Percentiles rank a stretch among this genome's conserved stretches.
These are phyloP conservation scores for Xanthoceras sorbifolium DNA, from an alignment of 345 rosid genomes.

Conservation along the genomic window DNA sequence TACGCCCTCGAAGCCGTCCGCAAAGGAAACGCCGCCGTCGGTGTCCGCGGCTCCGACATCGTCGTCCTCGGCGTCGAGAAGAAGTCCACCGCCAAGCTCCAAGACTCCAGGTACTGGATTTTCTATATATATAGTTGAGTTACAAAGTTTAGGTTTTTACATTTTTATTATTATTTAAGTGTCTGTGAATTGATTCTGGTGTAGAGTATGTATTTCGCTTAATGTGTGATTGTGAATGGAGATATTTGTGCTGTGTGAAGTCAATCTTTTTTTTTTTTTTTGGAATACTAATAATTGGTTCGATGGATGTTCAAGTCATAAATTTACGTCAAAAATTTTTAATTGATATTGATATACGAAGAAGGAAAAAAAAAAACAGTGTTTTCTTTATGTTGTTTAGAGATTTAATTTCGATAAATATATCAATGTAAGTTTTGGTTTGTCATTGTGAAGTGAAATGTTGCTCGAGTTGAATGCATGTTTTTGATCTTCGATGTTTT, in stretches of 20 bases:
- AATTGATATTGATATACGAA: no score
- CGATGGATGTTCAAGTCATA: background rate
- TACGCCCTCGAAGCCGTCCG: slow-evolving; percentile 99
- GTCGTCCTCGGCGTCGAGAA: slow-evolving; percentile 95
- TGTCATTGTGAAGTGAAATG: no score
- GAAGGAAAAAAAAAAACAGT: no score
- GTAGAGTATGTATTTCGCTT: no score
- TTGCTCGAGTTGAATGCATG: no score
- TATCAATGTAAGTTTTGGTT: no score
- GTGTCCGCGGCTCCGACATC: slow-evolving; percentile 83
- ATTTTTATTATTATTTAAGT: background rate
- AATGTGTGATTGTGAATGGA: background rate
- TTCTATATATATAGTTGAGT: background rate
- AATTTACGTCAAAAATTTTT: no score
- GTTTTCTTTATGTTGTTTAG: background rate
- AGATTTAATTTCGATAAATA: no score
- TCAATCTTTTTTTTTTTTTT: no score
- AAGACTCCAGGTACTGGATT: slow-evolving; percentile 66
- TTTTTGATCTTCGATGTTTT: no score
- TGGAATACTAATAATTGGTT: background rate
- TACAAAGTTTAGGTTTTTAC: background rate
- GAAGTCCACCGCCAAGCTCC: slow-evolving; percentile 91
- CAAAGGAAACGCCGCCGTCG: slow-evolving; percentile 95
- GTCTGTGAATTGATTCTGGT: background rate
- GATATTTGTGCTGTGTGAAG: no score